Conservation (phyloP, 2,329 filamentous ascomycete species). For the Colletotrichum viniferum region DNA sequence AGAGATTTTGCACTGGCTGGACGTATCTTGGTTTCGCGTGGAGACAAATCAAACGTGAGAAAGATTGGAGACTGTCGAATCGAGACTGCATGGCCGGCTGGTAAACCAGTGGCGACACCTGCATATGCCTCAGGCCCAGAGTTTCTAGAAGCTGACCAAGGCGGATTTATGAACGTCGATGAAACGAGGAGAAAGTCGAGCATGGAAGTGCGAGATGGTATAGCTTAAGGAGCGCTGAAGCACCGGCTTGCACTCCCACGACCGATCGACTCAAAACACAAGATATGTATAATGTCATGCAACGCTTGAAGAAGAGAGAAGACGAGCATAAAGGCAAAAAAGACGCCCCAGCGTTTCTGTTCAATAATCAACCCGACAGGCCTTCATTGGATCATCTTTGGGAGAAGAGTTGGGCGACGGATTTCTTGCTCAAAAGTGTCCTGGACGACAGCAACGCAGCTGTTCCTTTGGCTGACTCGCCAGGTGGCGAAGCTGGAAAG, state of each 20-base stretch:
- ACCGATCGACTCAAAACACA: not conserved
- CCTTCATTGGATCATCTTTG: not conserved
- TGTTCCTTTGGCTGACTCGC: not conserved
- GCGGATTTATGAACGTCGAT: fast-evolving
- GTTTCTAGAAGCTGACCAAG: not conserved
- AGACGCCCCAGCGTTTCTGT: too few species aligned
- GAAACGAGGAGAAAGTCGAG: fast-evolving
- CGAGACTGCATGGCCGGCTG: not conserved
- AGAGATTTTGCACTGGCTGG: not conserved
- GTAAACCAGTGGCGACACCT: not conserved
- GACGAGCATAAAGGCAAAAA: too few species aligned
- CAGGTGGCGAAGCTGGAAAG: fast-evolving
- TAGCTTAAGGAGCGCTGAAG: not conserved
- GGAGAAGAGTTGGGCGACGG: not conserved
- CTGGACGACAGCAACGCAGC: too few species aligned
- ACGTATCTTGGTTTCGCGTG: not conserved
- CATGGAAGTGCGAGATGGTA: not conserved
- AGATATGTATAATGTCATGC: not conserved
- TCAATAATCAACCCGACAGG: fast-evolving
- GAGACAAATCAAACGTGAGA: not conserved
- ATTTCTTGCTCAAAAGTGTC: not conserved
- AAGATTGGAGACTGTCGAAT: not conserved
- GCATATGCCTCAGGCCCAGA: fast-evolving
- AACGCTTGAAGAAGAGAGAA: not conserved
- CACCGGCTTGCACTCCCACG: not conserved